Conservation (phyloP, 2,329 filamentous ascomycete species). For the Cyphellophora attinorum region DNA sequence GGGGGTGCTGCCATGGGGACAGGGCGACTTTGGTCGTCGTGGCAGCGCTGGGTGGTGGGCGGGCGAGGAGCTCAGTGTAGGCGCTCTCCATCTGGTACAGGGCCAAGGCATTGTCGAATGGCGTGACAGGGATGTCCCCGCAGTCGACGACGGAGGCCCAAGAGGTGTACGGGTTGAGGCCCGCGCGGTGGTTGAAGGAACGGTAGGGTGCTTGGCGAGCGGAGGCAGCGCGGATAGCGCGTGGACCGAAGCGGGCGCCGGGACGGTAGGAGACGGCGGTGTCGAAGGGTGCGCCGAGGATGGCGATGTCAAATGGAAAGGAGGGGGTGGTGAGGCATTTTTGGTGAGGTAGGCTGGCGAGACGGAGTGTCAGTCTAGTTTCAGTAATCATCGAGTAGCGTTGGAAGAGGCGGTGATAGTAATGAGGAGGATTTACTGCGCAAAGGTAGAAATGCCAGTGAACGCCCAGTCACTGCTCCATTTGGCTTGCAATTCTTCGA, state of each 20-base stretch:
- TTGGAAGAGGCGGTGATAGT: too few relatives aligned
- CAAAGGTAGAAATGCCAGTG: conserved; percentile 65
- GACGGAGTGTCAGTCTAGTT: too few relatives aligned
- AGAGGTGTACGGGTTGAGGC: conserved; percentile 71
- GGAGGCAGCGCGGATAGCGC: conserved; percentile 77
- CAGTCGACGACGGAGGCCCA: conserved; percentile 80
- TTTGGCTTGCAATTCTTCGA: conserved; percentile 35
- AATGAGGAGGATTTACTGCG: too few relatives aligned
- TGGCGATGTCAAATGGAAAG: conserved; percentile 59
- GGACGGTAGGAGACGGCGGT: conserved; percentile 63
- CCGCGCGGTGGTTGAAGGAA: conserved; percentile 72
- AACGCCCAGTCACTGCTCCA: conserved; percentile 52
- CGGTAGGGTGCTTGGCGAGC: conserved; percentile 70
- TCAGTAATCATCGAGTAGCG: too few relatives aligned
- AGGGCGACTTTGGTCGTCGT: conserved; percentile 16
- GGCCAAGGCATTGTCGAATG: conserved; percentile 76
- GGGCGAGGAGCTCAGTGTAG: conserved; percentile 57
- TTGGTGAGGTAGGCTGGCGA: conserved; percentile 54
- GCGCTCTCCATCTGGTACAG: conserved; percentile 76
- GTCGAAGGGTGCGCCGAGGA: conserved; percentile 66
- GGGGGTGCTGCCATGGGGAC: conserved; percentile 33
- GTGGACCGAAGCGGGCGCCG: conserved; percentile 72
- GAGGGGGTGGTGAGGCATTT: conserved; percentile 60
- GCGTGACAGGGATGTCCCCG: conserved; percentile 79
- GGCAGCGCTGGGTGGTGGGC: conserved; percentile 26